Percentiles rank a stretch among this genome's conserved stretches.
phyloP scores from a whole-genome alignment of 768 basidiomycete genomes.

The Lentinula boryana region DNA sequence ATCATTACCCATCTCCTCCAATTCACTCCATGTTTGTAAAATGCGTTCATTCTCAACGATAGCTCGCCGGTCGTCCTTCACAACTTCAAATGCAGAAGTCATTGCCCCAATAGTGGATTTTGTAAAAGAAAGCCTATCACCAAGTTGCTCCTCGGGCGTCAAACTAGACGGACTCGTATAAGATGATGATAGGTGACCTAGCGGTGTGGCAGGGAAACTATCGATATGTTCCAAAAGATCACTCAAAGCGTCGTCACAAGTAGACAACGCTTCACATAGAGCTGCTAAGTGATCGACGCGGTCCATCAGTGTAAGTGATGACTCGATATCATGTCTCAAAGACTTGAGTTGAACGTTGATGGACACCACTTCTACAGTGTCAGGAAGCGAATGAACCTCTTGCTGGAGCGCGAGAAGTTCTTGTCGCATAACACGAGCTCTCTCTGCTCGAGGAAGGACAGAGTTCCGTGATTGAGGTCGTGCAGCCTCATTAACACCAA shows the following conservation, averaged over 20 bases:
- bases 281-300: constrained; percentile 49
- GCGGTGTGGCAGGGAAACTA: constrained; percentile 64
- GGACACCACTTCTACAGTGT: constrained; percentile 28
- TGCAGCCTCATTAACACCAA: constrained; percentile 52
- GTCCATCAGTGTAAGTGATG: constrained; percentile 40
- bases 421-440: constrained; percentile 39
- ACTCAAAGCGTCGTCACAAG: constrained; percentile 73
- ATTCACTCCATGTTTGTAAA: constrained; percentile 73
- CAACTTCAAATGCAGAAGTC: constrained; percentile 28
- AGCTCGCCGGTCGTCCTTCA: constrained; percentile 58
- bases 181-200: constrained; percentile 43
- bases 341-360: constrained; percentile 58
- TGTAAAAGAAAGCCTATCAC: constrained; percentile 60
- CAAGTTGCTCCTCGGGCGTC: constrained; percentile 64
- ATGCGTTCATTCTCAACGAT: constrained; percentile 57
- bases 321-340: constrained; percentile 51
- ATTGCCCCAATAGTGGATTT: constrained; percentile 43
- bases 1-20: constrained; percentile 77
- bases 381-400: constrained; percentile 43
- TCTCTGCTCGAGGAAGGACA: constrained; percentile 45
- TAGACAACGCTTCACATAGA: constrained; percentile 41
- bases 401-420: constrained; percentile 39
- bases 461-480: constrained; percentile 34
- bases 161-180: constrained; percentile 34
- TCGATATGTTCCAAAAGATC: constrained; percentile 84